These are phyloP conservation scores for Leccinum imitatum DNA, from an alignment of 768 basidiomycete genomes.

Conservation along the genomic window DNA sequence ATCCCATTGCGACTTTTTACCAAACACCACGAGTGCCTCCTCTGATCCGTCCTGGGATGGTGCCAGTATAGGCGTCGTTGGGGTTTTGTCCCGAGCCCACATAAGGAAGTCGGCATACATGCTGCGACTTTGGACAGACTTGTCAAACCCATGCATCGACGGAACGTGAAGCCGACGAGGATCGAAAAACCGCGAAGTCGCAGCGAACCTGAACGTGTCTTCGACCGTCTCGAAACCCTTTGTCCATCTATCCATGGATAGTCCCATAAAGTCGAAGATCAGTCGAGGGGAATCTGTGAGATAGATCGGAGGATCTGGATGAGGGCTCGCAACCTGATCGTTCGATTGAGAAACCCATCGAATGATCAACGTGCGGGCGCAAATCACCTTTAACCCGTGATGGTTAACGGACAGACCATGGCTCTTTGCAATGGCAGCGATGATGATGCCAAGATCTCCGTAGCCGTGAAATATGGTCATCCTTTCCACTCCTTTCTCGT, in stretches of 20 bases:
- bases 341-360: slow-evolving; percentile 21
- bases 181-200: slow-evolving; percentile 53
- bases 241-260: slow-evolving; percentile 50
- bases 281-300: slow-evolving; percentile 49
- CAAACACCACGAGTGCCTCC: slow-evolving; percentile 53
- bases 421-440: slow-evolving; percentile 54
- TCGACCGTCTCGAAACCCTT: slow-evolving; percentile 54
- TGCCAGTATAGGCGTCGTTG: slow-evolving; percentile 13
- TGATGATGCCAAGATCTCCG: slow-evolving; percentile 72
- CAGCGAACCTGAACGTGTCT: slow-evolving; percentile 59
- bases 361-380: background rate
- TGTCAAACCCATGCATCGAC: slow-evolving; percentile 36
- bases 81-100: slow-evolving; percentile 40
- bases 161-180: slow-evolving; percentile 36
- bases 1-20: slow-evolving; percentile 50
- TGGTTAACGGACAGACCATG: slow-evolving; percentile 49
- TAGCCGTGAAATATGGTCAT: slow-evolving; percentile 59
- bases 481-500: slow-evolving; percentile 50
- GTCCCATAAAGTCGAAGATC: slow-evolving; percentile 56
- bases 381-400: slow-evolving; percentile 57
- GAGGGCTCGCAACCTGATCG: slow-evolving; percentile 28
- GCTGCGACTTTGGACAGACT: slow-evolving; percentile 46
- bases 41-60: slow-evolving; percentile 29
- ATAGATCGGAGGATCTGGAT: slow-evolving; percentile 39
- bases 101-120: slow-evolving; percentile 62